Evolutionary conservation across 352 stramenopile species (phyloP).

Genomic region (Halophytophthora batemanensis): DNA sequence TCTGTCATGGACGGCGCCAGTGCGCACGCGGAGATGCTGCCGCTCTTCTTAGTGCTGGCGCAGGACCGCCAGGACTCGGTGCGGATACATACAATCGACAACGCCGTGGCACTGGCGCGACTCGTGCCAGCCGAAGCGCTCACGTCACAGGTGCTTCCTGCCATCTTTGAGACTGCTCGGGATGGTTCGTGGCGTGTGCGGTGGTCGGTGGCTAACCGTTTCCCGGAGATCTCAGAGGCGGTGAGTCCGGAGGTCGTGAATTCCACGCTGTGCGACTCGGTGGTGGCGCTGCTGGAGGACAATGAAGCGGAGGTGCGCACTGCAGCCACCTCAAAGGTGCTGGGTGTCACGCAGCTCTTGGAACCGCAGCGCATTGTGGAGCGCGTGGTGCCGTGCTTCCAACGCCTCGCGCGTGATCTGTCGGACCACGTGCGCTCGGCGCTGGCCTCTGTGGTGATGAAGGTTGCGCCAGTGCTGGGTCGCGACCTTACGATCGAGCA

Average conservation of each 20-base stretch:
- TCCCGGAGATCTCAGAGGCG: constrained; percentile 90
- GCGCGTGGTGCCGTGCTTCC: constrained; percentile 81
- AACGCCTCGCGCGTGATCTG: constrained; percentile 95
- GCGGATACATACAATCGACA: constrained; percentile 96
- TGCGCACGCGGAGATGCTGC: constrained; percentile 73
- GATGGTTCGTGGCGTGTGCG: constrained; percentile 98
- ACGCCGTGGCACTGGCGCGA: constrained; percentile 93
- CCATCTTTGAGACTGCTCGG: constrained; percentile 89
- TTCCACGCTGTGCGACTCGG: constrained; percentile 76
- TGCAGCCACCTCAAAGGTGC: constrained; percentile 90
- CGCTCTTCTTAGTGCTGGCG: constrained; percentile 79
- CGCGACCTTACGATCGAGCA: constrained; percentile 92
- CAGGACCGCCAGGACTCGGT: constrained; percentile 96
- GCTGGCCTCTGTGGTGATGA: constrained; percentile 94
- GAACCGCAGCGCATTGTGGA: constrained; percentile 68
- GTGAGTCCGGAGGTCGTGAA: constrained; percentile 75
- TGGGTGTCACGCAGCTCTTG: constrained; percentile 50
- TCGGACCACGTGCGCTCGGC: constrained; percentile 96
- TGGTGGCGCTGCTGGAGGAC: constrained; percentile 95
- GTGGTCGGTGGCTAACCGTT: constrained; percentile 97
- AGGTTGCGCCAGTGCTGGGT: constrained; percentile 92
- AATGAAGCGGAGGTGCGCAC: constrained; percentile 96
- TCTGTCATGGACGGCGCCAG: constrained; percentile 60
- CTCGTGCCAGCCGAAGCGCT: constrained; percentile 76
- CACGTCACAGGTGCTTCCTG: constrained; percentile 82